Base-by-base conservation (phyloP, 192 early-diverging fungal genomes). In the Entomortierella beljakovae region DNA sequence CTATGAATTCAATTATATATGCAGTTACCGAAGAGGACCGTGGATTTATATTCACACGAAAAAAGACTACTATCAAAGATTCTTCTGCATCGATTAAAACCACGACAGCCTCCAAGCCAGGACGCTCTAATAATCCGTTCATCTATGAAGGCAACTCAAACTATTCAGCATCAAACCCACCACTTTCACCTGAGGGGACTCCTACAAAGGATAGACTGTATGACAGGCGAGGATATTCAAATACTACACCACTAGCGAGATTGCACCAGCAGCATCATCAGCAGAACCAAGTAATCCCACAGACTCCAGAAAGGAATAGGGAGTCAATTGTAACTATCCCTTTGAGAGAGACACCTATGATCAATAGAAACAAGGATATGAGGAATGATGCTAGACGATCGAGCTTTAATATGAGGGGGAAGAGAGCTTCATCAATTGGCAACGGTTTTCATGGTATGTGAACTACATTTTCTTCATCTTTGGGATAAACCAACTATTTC, bases 331-430 rank as follows among this genome's bases (percentile, higher is more conserved):
- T 70, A 6, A 51, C 48, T 3, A 79, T 79, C 2, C 75, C 75
- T 2, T 70, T 79, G 75, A 61, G 75, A 55, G 75, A 79, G 40
- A 79, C 75, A 8, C 75, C 75, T 7, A 79, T 56, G 50, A 79
- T 79, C 57, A 69, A 79, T 1, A 61, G 63, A 33, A 79, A 79
- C 62, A 79, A 65, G 38, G 75, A 79, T 37, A n/a, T 79, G 31
- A 16, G 75, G 32, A 59, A 37, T 35, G 75, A 49, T 35, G 75
- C 55, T 3, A 79, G 57, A 16, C 61, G 75, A 28, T 79, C 75
- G 23, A 79, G 75, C 20, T 66, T 79, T 22, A 67, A 52, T 15
- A 38, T 70, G 62, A 42, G 75, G 8, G 75, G 75, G 13, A 69
- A 70, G 52, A 57, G 75, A 43, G 75, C 75, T 20, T 79, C 75